Evolutionary conservation across 257 asterid species (phyloP).

Genomic region (Solanum tarapatanum): DNA sequence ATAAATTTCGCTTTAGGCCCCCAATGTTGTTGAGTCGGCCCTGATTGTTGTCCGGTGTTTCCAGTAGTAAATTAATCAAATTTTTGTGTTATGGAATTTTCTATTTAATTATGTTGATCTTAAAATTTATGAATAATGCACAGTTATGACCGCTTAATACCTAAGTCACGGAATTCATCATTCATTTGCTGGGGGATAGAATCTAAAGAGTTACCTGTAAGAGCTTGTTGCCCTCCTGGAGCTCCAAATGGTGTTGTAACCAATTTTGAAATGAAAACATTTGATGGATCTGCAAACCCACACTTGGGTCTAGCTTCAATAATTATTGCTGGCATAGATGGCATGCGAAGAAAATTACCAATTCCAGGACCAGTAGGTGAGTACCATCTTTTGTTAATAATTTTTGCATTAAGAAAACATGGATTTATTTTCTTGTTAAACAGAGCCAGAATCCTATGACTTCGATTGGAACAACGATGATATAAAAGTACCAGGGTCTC

Average conservation of each 20-base stretch:
- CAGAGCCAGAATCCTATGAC: slow-evolving; percentile 68
- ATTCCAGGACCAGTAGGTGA: slow-evolving; percentile 80
- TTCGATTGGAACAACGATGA: slow-evolving; percentile 22
- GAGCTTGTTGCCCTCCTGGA: slow-evolving; percentile 84
- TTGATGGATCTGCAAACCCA: slow-evolving; percentile 89
- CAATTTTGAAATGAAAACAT: slow-evolving; percentile 70
- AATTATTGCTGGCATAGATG: slow-evolving; percentile 71
- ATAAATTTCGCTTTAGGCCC: no score
- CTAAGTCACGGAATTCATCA: slow-evolving; percentile 83
- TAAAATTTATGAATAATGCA: not conserved
- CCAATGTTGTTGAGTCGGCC: no score
- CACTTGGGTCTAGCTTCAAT: slow-evolving; percentile 73
- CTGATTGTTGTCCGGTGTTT: no score
- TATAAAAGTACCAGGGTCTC: slow-evolving; percentile 54
- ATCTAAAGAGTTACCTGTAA: slow-evolving; percentile 63
- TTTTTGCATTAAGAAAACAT: not conserved
- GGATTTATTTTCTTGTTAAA: not conserved
- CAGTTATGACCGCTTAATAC: slow-evolving; percentile 83
- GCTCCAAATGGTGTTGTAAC: slow-evolving; percentile 54
- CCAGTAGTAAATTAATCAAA: no score
- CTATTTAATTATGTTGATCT: no score
- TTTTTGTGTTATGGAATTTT: no score
- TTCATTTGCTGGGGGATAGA: slow-evolving; percentile 85
- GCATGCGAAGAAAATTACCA: slow-evolving; percentile 35
- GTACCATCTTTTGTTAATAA: not conserved